Evolutionary conservation across 2,329 filamentous ascomycete genomes (phyloP).

Genomic region (Raffaelea ambrosiae): DNA sequence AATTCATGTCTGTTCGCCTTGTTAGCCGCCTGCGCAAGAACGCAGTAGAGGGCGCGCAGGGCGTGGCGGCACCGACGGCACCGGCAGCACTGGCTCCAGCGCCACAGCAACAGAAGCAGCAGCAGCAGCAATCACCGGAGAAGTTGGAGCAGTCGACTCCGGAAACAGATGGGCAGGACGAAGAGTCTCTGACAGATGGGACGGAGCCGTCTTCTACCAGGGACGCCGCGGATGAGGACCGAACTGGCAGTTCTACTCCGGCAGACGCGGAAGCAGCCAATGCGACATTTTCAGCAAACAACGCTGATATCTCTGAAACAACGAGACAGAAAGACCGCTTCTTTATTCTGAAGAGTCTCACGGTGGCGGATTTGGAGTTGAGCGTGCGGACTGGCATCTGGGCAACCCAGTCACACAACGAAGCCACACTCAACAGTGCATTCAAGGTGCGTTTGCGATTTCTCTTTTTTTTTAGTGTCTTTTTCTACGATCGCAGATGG

Average conservation of each 20-base stretch:
- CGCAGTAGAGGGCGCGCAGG: constrained; percentile 34
- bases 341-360: constrained; percentile 90
- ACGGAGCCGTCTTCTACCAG: too few relatives aligned
- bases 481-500: not conserved
- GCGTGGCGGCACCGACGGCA: constrained; percentile 44
- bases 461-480: not conserved
- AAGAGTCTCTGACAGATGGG: constrained; percentile 1
- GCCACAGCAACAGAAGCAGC: constrained; percentile 5
- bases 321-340: constrained; percentile 52
- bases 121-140: not conserved
- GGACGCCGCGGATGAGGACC: too few relatives aligned
- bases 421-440: constrained; percentile 71
- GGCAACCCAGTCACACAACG: constrained; percentile 93
- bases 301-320: not conserved
- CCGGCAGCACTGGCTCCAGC: constrained; percentile 31
- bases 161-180: too few relatives aligned
- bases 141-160: not conserved
- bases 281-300: not conserved
- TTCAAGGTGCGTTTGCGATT: constrained; percentile 55
- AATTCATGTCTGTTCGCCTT: constrained; percentile 75
- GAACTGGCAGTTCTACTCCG: too few relatives aligned
- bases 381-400: constrained; percentile 84
- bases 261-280: too few relatives aligned
- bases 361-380: constrained; percentile 78
- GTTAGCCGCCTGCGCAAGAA: constrained; percentile 72